Percentiles rank a stretch among this genome's conserved stretches.
These are phyloP conservation scores for Blastobotrys apis DNA, from an alignment of 1,139 yeast species.

Conservation along the genomic window DNA sequence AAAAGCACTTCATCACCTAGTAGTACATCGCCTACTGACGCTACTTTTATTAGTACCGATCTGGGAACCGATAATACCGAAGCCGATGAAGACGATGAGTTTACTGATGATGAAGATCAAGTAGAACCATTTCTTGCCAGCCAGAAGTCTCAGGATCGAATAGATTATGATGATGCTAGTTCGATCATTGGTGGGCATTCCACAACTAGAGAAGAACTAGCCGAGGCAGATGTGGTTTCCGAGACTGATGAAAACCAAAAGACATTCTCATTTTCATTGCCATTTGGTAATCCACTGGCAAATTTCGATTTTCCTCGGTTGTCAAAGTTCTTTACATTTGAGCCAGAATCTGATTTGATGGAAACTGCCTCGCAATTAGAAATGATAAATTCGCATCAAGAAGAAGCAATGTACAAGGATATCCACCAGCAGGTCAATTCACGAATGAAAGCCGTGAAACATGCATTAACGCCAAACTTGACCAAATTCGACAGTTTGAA, in stretches of 20 bases:
- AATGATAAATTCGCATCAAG: slow-evolving; percentile 37
- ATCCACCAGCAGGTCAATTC: slow-evolving; percentile 61
- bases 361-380: slow-evolving; percentile 20
- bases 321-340: slow-evolving; percentile 8
- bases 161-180: slow-evolving; percentile 27
- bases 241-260: slow-evolving; percentile 18
- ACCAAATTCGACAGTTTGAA: slow-evolving; percentile 35
- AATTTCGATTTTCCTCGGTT: slow-evolving; percentile 23
- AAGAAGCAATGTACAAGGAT: slow-evolving; percentile 52
- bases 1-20: background rate
- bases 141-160: slow-evolving; percentile 10
- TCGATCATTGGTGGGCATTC: slow-evolving; percentile 32
- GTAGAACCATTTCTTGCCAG: slow-evolving; percentile 4
- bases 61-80: background rate
- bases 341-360: slow-evolving; percentile 13
- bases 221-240: slow-evolving; percentile 10
- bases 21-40: too few relatives aligned
- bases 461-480: slow-evolving; percentile 53
- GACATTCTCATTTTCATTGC: slow-evolving; percentile 32
- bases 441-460: slow-evolving; percentile 62
- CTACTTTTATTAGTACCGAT: background rate
- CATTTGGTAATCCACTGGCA: slow-evolving; percentile 32
- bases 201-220: slow-evolving; percentile 2
- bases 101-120: slow-evolving; percentile 15
- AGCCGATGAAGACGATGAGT: slow-evolving; percentile 14